Percentiles rank a stretch among this genome's conserved stretches.
phyloP scores from a whole-genome alignment of 352 stramenopile species.

The Pythium utonaiense region DNA sequence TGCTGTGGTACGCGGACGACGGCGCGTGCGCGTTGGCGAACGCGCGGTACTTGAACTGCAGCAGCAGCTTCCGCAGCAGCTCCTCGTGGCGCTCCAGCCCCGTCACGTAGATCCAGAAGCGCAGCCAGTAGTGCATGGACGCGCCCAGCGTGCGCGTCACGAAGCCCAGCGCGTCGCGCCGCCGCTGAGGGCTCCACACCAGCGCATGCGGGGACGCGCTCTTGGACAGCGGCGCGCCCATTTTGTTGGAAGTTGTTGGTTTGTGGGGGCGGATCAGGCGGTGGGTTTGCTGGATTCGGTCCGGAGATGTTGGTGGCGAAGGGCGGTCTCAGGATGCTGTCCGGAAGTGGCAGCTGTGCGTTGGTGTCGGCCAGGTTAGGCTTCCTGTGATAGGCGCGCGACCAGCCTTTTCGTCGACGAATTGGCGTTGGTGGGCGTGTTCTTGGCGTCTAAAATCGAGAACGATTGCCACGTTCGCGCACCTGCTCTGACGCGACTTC shows the following conservation, averaged over 20 bases:
- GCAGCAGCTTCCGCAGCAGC: constrained; percentile 37
- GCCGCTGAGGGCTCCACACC: constrained; percentile 21
- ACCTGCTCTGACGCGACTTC: constrained; percentile 15
- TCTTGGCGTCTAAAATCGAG: background rate
- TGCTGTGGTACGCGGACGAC: constrained; percentile 40
- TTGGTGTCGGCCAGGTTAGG: background rate
- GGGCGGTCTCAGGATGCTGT: background rate
- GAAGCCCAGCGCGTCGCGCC: constrained; percentile 5
- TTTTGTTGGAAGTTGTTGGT: background rate
- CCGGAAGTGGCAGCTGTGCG: background rate
- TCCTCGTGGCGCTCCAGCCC: constrained; percentile 62
- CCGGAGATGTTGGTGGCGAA: background rate
- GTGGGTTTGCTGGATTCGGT: constrained; percentile 5
- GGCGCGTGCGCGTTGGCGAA: constrained; percentile 27
- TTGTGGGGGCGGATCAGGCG: no score
- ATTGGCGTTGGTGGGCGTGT: background rate
- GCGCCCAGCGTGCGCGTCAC: constrained; percentile 24
- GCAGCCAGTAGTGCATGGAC: constrained; percentile 51
- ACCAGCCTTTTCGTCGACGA: background rate
- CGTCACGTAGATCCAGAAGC: constrained; percentile 79
- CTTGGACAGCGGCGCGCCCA: constrained; percentile 22
- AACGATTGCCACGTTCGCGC: background rate
- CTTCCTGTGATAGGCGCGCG: background rate
- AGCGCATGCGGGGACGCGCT: background rate
- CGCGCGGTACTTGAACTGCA: constrained; percentile 53